Percentiles rank a stretch among this genome's conserved stretches.
phyloP scores from a whole-genome alignment of 2,329 filamentous ascomycete genomes.

The Clarireedia monteithiana region DNA sequence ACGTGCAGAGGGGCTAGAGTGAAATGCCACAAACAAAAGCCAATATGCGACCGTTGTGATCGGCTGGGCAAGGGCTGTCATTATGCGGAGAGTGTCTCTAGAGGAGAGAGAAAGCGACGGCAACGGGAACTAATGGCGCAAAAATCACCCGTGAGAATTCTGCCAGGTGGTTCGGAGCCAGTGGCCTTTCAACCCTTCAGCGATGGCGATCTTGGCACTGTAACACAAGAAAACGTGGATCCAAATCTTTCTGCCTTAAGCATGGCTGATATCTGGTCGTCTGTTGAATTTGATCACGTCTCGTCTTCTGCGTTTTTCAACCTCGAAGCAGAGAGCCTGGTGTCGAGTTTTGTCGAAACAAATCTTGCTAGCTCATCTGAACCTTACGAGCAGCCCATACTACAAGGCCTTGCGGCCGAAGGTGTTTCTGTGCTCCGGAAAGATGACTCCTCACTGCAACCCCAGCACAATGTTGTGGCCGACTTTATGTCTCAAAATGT shows the following conservation, averaged over 20 bases:
- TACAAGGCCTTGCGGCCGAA: not conserved
- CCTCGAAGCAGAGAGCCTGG: not conserved
- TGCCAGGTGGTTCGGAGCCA: not conserved
- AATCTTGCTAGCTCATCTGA: not conserved
- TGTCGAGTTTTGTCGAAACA: not conserved
- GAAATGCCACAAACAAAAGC: conserved; percentile 1
- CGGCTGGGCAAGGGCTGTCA: not conserved
- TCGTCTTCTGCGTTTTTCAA: not conserved
- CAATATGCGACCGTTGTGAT: not conserved
- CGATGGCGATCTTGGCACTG: not conserved
- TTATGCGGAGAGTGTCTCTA: not conserved
- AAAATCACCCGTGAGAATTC: not conserved
- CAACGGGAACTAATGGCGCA: not conserved
- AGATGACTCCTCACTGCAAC: not conserved
- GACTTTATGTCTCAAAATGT: not conserved
- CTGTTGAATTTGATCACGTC: not conserved
- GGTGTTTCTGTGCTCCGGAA: not conserved
- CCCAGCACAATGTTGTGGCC: not conserved
- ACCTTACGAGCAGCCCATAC: not conserved
- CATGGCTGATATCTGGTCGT: not conserved
- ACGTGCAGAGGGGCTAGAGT: conserved; percentile 4
- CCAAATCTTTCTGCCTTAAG: not conserved
- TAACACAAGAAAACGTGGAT: not conserved
- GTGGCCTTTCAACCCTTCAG: not conserved
- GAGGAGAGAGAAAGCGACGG: not conserved